These are phyloP conservation scores for Cadophora luteo-olivacea DNA, from an alignment of 2,329 filamentous ascomycete genomes.

Conservation along the genomic window DNA sequence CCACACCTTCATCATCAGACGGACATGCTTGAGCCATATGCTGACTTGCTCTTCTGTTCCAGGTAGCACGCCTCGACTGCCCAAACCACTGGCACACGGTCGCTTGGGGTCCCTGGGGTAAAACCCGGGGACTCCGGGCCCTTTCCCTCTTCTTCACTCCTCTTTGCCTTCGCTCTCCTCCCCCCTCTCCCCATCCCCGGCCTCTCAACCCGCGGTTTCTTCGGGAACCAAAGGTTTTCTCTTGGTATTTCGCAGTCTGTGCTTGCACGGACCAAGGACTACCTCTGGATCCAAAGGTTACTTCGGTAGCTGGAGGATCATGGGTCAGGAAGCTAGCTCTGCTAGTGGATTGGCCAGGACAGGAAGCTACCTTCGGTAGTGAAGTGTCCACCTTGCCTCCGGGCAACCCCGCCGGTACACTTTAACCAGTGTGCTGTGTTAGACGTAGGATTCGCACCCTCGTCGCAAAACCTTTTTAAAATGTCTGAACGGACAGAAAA, in stretches of 20 bases:
- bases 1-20: too few species aligned
- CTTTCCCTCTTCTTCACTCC: background rate
- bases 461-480: background rate
- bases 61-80: too few species aligned
- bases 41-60: too few species aligned
- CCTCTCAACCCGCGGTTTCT: background rate
- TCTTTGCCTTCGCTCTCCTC: background rate
- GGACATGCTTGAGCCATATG: too few species aligned
- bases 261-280: background rate
- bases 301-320: background rate
- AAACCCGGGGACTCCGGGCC: background rate
- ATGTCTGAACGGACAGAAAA: background rate
- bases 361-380: background rate
- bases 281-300: background rate
- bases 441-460: background rate
- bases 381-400: background rate
- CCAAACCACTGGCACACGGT: background rate
- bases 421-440: background rate
- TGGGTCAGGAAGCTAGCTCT: background rate
- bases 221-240: background rate
- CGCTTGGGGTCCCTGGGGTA: background rate
- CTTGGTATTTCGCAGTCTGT: background rate
- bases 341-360: background rate
- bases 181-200: background rate
- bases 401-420: background rate